Evolutionary conservation across 257 asterid species (phyloP).

Genomic region (Petunia axillaris): DNA sequence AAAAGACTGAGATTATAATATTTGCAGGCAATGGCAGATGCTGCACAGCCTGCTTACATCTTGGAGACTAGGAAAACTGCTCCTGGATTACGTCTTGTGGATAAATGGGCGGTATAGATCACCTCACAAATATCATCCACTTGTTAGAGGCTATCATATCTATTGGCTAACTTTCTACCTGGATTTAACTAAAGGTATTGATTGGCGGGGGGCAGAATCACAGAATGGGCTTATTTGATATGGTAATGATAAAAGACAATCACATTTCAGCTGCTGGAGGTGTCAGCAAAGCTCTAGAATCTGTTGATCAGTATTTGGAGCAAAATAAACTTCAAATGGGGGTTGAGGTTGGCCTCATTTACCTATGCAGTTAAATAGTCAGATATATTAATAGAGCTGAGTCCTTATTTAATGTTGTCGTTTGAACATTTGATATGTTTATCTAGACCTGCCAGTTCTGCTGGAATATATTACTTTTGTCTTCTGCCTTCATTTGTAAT

Average conservation of each 20-base stretch:
- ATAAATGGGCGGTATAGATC: constrained; percentile 98
- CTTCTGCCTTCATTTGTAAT: background rate
- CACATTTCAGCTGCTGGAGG: constrained; percentile 95
- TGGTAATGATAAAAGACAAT: constrained; percentile 98
- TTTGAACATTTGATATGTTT: background rate
- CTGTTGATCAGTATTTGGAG: constrained; percentile 75
- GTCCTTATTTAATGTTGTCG: background rate
- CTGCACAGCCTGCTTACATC: constrained; percentile 85
- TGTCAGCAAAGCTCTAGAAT: constrained; percentile 68
- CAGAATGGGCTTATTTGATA: constrained; percentile 95
- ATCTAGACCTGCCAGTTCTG: background rate
- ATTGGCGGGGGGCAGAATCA: constrained; percentile 97
- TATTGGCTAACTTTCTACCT: constrained; percentile 4
- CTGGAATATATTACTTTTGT: background rate
- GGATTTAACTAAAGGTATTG: constrained; percentile 56
- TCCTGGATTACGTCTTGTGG: constrained; percentile 94
- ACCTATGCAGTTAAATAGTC: background rate
- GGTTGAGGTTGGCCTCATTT: constrained; percentile 64
- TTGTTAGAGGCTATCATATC: background rate
- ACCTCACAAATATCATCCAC: constrained; percentile 28
- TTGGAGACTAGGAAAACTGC: constrained; percentile 97
- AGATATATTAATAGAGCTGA: background rate
- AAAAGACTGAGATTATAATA: background rate
- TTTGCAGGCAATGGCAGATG: constrained; percentile 90
- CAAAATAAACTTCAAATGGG: constrained; percentile 79